Percentiles rank a stretch among this genome's conserved stretches.
phyloP scores from a whole-genome alignment of 192 early-diverging fungal species.

The Entomortierella lignicola region DNA sequence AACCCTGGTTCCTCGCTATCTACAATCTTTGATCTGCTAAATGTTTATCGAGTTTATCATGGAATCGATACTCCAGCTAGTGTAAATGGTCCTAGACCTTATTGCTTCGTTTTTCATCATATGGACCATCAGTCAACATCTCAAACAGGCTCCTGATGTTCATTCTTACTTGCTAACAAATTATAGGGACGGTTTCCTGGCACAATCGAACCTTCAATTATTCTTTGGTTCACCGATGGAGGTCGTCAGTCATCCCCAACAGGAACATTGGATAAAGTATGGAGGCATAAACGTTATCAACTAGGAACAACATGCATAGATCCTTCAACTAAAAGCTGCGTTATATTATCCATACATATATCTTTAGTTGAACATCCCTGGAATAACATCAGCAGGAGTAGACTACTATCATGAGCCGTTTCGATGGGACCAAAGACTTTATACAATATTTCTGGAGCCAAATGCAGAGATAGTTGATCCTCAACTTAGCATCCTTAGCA shows the following conservation, averaged over 20 bases:
- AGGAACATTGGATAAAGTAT: conserved; percentile 57
- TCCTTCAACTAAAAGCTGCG: no score
- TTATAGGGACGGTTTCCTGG: conserved; percentile 73
- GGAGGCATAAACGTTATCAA: neutral
- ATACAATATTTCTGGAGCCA: conserved; percentile 72
- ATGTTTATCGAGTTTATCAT: conserved; percentile 69
- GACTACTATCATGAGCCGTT: conserved; percentile 82
- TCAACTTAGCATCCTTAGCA: conserved; percentile 73
- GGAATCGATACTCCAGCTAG: conserved; percentile 75
- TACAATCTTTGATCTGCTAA: conserved; percentile 76
- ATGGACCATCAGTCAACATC: neutral
- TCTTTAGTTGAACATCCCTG: conserved; percentile 76
- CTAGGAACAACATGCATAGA: no score
- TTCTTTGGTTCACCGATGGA: conserved; percentile 88
- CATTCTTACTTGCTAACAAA: neutral
- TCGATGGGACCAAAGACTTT: conserved; percentile 84
- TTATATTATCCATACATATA: no score
- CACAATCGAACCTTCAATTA: conserved; percentile 71
- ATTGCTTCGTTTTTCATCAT: neutral
- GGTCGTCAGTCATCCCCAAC: conserved; percentile 61
- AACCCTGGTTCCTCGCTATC: conserved; percentile 73
- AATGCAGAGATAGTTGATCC: conserved; percentile 58
- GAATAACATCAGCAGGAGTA: conserved; percentile 69
- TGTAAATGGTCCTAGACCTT: conserved; percentile 56
- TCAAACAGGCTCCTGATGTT: neutral